These are phyloP conservation scores for Phytophthora sp. DNA, from an alignment of 352 stramenopile species.

Conservation along the genomic window DNA sequence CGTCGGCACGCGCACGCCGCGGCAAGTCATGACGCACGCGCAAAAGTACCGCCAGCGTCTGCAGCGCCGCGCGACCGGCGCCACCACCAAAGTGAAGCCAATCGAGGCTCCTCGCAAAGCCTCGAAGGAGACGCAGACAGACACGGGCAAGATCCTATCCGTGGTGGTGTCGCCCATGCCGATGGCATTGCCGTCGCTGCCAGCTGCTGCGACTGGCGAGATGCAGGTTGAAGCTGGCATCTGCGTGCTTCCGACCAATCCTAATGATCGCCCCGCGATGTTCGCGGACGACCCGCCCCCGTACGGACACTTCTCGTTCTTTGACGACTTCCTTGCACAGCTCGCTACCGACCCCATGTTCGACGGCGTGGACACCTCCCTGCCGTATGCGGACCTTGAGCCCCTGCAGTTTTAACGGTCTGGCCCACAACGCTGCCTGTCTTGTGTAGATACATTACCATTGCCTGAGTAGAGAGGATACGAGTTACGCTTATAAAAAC, in stretches of 20 bases:
- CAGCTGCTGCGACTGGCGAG: conserved; percentile 27
- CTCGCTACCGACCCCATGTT: conserved; percentile 20
- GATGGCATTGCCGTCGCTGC: conserved; percentile 2
- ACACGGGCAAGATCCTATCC: conserved; percentile 14
- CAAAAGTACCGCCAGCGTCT: conserved; percentile 42
- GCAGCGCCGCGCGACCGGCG: conserved; percentile 1
- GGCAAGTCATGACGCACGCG: conserved; percentile 46
- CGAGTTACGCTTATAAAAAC: background rate
- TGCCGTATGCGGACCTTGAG: conserved; percentile 17
- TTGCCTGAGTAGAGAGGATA: conserved; percentile 10
- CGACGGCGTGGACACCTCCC: conserved; percentile 22
- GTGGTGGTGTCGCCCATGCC: conserved; percentile 24
- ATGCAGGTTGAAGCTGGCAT: conserved; percentile 32
- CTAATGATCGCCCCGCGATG: background rate
- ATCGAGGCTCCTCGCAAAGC: background rate
- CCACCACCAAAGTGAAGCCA: background rate
- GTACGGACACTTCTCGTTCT: conserved; percentile 4
- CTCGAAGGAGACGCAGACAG: conserved; percentile 1
- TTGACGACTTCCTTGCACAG: conserved; percentile 27
- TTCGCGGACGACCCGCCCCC: conserved; percentile 14
- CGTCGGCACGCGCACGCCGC: conserved; percentile 36
- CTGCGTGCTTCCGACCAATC: conserved; percentile 9
- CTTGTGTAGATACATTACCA: conserved; percentile 1
- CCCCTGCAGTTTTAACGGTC: conserved; percentile 20
- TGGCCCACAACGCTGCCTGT: conserved; percentile 1